These are phyloP conservation scores for Vaccinium myrtillus DNA, from an alignment of 148 eudicot genomes.

Conservation along the genomic window DNA sequence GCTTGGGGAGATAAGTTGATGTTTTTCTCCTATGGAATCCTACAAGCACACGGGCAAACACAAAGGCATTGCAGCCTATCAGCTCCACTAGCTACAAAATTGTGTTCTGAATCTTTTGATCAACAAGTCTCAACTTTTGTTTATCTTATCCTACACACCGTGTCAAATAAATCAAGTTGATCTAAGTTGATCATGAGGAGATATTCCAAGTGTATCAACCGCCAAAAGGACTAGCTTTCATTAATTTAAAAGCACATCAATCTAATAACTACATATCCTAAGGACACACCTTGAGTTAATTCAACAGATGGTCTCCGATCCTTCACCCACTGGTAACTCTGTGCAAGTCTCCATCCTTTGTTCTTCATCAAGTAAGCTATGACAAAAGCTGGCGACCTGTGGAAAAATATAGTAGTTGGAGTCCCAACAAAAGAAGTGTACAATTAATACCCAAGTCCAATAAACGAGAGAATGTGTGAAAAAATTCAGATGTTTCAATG, in stretches of 20 bases:
- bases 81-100: background rate
- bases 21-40: background rate
- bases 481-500: background rate
- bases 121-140: background rate
- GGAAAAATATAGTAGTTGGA: conserved; percentile 4
- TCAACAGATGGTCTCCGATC: conserved; percentile 79
- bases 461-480: background rate
- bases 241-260: background rate
- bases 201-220: background rate
- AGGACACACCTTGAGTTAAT: conserved; percentile 61
- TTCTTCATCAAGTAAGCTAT: conserved; percentile 91
- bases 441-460: background rate
- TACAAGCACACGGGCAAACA: background rate
- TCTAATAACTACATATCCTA: background rate
- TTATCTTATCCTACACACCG: background rate
- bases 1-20: background rate
- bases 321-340: conserved; percentile 94
- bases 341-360: conserved; percentile 90
- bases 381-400: conserved; percentile 92
- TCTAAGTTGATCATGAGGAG: background rate
- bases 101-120: background rate
- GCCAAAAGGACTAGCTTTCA: conserved; percentile 8
- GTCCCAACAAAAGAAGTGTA: background rate
- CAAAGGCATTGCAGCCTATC: background rate
- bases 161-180: background rate